Base-by-base conservation (phyloP, 129 eudicot species). In the Kitagawia praeruptora region DNA sequence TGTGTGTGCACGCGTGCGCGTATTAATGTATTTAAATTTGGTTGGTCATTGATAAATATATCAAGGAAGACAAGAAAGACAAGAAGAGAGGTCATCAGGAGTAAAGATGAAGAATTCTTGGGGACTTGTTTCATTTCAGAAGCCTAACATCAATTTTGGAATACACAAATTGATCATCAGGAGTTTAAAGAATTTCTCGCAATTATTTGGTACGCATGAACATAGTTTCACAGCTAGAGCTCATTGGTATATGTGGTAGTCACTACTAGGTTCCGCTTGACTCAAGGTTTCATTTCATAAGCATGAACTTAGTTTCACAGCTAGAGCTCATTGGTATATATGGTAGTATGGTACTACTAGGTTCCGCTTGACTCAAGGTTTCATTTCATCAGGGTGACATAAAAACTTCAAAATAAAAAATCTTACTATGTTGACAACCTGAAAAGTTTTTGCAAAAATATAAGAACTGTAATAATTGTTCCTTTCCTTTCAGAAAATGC, bases 171-270 rank as follows among this genome's bases (percentile, higher is more conserved):
- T 93, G 51, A 83, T 90, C 47, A 86, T 78, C 46, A 75, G 47
- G 31, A 83, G 86, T 31, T 75, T 87, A 47, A 90, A 81, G 82
- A 64, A 86, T 51, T 85, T 90, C 58, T 81, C 91, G 37, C 86
- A 82, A 15, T 49, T 93, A 19, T 89, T 93, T 81, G 91, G 98
- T 93, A 80, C 81, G 96, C 86, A 80, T 83, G 90, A 83, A 74
- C 54, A 74, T 44, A 27, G 13, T 25, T n/a, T 4, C 25, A 41
- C 76, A 18, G 45, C 48, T 72, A 23, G 31, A 10, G 28, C 28
- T 7, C 25, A 69, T 69, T 69, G 21, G 45, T 12, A 54, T 51
- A 4, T 15, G 1, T 31, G 21, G 23, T 3, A n/a, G n/a, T n/a
- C n/a, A 16, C 7, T 49, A 4, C 23, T 16, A 15, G 7, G 4